Percentiles rank a stretch among this genome's conserved stretches.
These are phyloP conservation scores for Nakataea oryzae DNA, from an alignment of 2,329 filamentous ascomycete genomes.

Conservation along the genomic window DNA sequence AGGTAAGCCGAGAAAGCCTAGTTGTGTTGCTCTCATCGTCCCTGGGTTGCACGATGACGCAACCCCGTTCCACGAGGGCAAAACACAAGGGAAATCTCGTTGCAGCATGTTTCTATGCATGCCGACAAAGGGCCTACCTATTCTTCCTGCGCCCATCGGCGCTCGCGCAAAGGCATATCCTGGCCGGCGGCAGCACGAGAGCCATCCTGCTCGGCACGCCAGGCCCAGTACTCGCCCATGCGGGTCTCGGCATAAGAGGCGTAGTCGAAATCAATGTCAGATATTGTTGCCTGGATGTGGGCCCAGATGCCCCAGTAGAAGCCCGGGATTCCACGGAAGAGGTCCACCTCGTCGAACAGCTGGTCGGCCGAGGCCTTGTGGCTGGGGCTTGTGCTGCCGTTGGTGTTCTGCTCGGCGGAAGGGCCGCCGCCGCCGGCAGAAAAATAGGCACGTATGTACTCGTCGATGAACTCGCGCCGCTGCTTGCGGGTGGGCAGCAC, in stretches of 20 bases:
- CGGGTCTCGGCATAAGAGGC: constrained; percentile 79
- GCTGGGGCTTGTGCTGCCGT: constrained; percentile 12
- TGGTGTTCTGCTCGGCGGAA: neutral
- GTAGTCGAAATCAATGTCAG: constrained; percentile 95
- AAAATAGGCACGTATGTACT: constrained; percentile 73
- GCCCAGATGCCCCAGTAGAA: constrained; percentile 94
- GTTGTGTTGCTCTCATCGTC: no score
- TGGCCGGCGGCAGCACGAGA: constrained; percentile 39
- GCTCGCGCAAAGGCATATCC: constrained; percentile 64
- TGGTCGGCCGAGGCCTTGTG: constrained; percentile 47
- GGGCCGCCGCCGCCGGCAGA: constrained; percentile 25
- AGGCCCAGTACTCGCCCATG: constrained; percentile 86
- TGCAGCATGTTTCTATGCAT: no score
- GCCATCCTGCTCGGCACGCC: constrained; percentile 66
- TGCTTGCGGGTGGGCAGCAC: constrained; percentile 70
- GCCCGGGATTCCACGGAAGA: constrained; percentile 80
- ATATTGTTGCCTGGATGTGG: constrained; percentile 87
- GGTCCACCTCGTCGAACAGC: constrained; percentile 72
- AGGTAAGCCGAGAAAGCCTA: no score
- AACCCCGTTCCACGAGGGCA: no score
- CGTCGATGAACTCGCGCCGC: constrained; percentile 68
- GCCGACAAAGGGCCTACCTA: constrained; percentile 5
- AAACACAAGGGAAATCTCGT: neutral
- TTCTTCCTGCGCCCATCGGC: constrained; percentile 59
- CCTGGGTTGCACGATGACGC: no score